Conservation (phyloP, 2,329 filamentous ascomycete genomes). For the Bretziella fagacearum region DNA sequence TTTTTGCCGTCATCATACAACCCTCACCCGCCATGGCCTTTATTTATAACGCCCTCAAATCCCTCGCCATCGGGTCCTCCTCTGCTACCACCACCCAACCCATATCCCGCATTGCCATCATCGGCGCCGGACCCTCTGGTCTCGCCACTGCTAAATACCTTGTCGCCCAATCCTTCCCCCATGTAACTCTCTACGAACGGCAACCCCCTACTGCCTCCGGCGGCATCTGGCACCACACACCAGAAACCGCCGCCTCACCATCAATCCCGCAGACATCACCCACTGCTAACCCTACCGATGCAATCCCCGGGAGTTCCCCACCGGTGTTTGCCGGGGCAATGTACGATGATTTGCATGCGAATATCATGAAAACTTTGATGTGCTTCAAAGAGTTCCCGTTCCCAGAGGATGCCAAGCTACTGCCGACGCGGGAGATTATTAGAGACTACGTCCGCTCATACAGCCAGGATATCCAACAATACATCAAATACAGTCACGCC, state of each 20-base stretch:
- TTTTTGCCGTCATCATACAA: too few species aligned
- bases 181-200: conserved; percentile 69
- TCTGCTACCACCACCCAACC: too few species aligned
- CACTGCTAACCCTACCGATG: conserved; percentile 43
- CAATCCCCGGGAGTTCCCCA: conserved; percentile 19
- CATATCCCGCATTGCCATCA: conserved; percentile 48
- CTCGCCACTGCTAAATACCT: conserved; percentile 69
- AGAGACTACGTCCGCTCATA: conserved; percentile 59
- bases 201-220: conserved; percentile 44
- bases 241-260: conserved; percentile 28
- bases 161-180: conserved; percentile 50
- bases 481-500: conserved; percentile 54
- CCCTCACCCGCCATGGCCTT: conserved; percentile 3
- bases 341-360: conserved; percentile 70
- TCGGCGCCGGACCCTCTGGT: conserved; percentile 70
- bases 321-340: conserved; percentile 65
- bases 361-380: conserved; percentile 74
- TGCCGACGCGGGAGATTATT: conserved; percentile 55
- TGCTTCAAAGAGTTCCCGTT: conserved; percentile 56
- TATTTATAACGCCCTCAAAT: not conserved
- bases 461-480: conserved; percentile 45
- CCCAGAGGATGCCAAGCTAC: conserved; percentile 46
- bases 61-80: conserved; percentile 2
- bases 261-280: conserved; percentile 53
- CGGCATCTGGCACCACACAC: conserved; percentile 73